Percentiles rank a stretch among this genome's conserved stretches.
phyloP scores from a whole-genome alignment of 2,329 filamentous ascomycete species.

The Diplodia corticola region DNA sequence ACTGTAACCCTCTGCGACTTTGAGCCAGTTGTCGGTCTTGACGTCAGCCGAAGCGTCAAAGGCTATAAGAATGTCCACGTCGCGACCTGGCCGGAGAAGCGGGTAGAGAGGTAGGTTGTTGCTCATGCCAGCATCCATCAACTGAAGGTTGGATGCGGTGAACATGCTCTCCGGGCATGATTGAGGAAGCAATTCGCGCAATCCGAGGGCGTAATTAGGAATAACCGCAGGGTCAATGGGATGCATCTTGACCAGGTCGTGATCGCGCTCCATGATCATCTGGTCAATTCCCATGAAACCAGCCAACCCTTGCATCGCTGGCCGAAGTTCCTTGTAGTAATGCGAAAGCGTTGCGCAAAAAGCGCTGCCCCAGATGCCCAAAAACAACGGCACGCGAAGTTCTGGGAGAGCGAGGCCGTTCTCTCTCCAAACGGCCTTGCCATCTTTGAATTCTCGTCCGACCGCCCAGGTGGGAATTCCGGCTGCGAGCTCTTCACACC shows the following conservation, averaged over 20 bases:
- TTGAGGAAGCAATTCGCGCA: constrained; percentile 71
- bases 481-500: constrained; percentile 86
- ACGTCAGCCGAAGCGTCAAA: constrained; percentile 96
- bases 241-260: constrained; percentile 87
- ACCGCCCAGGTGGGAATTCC: constrained; percentile 95
- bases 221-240: constrained; percentile 90
- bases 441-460: constrained; percentile 77
- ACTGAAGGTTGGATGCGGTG: constrained; percentile 61
- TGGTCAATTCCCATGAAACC: constrained; percentile 78
- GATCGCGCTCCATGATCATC: constrained; percentile 77
- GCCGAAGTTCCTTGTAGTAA: constrained; percentile 93
- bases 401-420: constrained; percentile 77
- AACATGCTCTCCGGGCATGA: constrained; percentile 79
- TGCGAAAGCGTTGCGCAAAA: constrained; percentile 95
- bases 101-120: constrained; percentile 98
- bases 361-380: constrained; percentile 95
- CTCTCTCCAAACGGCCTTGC: constrained; percentile 62
- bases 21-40: constrained; percentile 93
- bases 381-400: constrained; percentile 74
- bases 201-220: constrained; percentile 83
- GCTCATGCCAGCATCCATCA: constrained; percentile 97
- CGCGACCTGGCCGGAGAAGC: constrained; percentile 79
- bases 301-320: constrained; percentile 70
- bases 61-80: constrained; percentile 86
- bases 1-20: constrained; percentile 89